Evolutionary conservation across 805 yeast species (phyloP), one percentile per base, ranked within the genome.

Genomic region (Teunomyces stri): DNA sequence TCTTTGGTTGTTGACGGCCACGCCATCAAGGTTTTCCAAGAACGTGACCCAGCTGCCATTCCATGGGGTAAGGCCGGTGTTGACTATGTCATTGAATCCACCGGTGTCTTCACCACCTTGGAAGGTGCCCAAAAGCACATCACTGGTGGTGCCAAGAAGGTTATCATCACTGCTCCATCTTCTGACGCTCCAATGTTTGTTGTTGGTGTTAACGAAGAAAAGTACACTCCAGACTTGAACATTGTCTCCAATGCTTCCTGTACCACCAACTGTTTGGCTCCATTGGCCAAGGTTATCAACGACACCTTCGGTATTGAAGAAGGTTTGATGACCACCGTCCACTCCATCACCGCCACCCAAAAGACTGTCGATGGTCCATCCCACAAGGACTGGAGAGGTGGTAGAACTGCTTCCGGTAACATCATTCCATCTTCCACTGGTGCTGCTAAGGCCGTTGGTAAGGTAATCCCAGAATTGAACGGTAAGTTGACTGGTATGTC

Each of bases 321-420:
- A 52, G 69, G 67, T 56, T 63, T 65, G 56, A 65, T 65, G 69
- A 64, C 68, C 59, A 65, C 69, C 46, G 65, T 65, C 52, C 69
- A 65, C 58, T 65, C 69, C 51, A 63, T 65, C 55, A 65, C 69
- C 54, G 69, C 69, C 49, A 63, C 69, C 52, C 69, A 65, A 53
- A 65, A 65, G 58, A 65, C 69, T 47, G 69, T 65, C 44, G 69
- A 65, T 48, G 68, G 68, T 57, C 69, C 69, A 50, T 65, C 69
- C 52, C 68, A 65, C 60, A 65, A 65, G 57, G 69, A 65, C 60
- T 65, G 69, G 69, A 65, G 69, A 64, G 69, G 69, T 47, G 69
- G 69, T 51, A 61, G 69, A 61, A 65, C 69, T 54, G 69, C 69
- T 46, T 57, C 64, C 41, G 69, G 66, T 47, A 65, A 65, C 62